phyloP scores from a whole-genome alignment of 2,329 filamentous ascomycete genomes.

The Aureobasidium sp. region DNA sequence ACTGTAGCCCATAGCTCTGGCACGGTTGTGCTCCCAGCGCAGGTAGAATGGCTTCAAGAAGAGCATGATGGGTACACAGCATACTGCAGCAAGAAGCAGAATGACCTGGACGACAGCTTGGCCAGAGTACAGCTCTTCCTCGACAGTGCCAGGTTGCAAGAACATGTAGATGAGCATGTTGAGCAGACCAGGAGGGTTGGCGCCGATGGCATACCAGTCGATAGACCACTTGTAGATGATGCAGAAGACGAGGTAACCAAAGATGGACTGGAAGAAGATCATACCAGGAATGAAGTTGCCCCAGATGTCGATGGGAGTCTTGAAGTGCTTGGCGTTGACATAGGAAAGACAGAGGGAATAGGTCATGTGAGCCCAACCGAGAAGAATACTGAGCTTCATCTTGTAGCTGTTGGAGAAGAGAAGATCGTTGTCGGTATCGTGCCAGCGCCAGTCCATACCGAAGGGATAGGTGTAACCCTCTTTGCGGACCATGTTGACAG shows the following conservation, averaged over 20 bases:
- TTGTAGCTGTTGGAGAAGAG: slow-evolving; percentile 98
- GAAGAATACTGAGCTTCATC: slow-evolving; percentile 98
- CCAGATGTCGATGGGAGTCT: slow-evolving; percentile 89
- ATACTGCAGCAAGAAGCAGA: slow-evolving; percentile 71
- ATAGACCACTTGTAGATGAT: slow-evolving; percentile 97
- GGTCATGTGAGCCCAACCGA: slow-evolving; percentile 98
- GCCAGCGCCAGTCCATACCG: slow-evolving; percentile 93
- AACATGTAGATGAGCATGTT: slow-evolving; percentile 99
- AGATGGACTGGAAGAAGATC: slow-evolving; percentile 99
- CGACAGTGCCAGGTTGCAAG: slow-evolving; percentile 68
- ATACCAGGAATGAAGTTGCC: slow-evolving; percentile 96
- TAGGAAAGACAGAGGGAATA: slow-evolving; percentile 91
- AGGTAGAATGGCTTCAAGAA: slow-evolving; percentile 96
- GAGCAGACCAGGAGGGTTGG: slow-evolving; percentile 73
- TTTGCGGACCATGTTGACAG: slow-evolving; percentile 57
- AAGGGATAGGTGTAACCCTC: slow-evolving; percentile 84
- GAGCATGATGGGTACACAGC: slow-evolving; percentile 82
- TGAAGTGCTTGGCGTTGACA: slow-evolving; percentile 91
- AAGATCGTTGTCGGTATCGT: slow-evolving; percentile 87
- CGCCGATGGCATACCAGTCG: slow-evolving; percentile 64
- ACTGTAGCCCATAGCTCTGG: slow-evolving; percentile 80
- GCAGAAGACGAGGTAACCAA: slow-evolving; percentile 87
- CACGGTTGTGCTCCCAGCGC: slow-evolving; percentile 84
- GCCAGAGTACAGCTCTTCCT: slow-evolving; percentile 67
- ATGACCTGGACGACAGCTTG: slow-evolving; percentile 69